A percentile compares a stretch with the other conserved stretches of the same genome.
These are phyloP conservation scores for Paecilomyces formosus DNA, from an alignment of 2,329 filamentous ascomycete species.

Conservation along the genomic window DNA sequence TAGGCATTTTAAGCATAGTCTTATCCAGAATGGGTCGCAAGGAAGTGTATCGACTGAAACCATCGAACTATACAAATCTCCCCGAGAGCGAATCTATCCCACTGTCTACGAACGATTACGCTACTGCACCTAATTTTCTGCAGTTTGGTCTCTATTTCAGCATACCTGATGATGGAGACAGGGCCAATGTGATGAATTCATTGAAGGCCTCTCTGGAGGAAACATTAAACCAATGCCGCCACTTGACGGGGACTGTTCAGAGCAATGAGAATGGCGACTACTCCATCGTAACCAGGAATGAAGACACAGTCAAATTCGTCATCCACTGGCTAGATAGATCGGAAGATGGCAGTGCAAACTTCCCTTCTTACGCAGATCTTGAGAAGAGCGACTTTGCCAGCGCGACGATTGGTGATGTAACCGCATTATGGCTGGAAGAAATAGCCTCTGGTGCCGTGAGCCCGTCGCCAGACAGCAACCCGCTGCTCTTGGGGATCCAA, in stretches of 20 bases:
- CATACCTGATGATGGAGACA: background rate
- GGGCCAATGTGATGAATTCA: background rate
- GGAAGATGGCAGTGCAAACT: background rate
- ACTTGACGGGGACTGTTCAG: background rate
- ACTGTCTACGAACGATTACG: background rate
- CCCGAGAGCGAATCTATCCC: background rate
- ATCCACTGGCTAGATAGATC: background rate
- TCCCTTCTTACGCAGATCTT: background rate
- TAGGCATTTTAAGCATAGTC: background rate
- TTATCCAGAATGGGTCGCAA: background rate
- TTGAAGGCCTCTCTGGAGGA: background rate
- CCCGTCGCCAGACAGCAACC: background rate
- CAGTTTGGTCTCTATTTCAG: background rate
- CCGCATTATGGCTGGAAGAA: background rate
- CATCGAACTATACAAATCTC: background rate
- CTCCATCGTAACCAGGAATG: background rate
- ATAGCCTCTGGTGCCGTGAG: background rate
- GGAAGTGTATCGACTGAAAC: background rate
- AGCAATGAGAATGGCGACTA: background rate
- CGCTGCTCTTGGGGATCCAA: background rate
- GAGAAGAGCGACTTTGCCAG: background rate
- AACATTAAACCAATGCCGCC: background rate
- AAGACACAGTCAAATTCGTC: background rate
- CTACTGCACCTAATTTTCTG: background rate
- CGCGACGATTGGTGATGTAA: background rate